Evolutionary conservation across 352 stramenopile genomes (phyloP), one percentile per base, ranked within the genome.

Genomic region (Globisporangium spinosum): DNA sequence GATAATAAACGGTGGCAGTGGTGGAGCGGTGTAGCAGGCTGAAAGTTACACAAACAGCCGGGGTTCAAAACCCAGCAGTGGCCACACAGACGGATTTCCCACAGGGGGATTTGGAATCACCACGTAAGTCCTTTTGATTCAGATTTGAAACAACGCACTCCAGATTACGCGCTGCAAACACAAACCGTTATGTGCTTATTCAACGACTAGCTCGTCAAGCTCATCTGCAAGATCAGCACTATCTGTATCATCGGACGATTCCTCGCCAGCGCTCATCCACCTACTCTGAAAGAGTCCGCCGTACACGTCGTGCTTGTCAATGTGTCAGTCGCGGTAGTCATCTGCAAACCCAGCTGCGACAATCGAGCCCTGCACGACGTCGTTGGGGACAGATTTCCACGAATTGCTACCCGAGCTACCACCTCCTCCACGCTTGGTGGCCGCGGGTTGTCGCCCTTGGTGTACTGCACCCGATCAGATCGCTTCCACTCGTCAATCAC

Each of bases 271-370:
- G 22, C 51, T 57, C 51, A 57, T 10, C 23, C 51, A 57, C 51
- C 22, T 34, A 34, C 51, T 34, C 22, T 57, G 51, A 34, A 57
- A 34, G 6, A 34, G 51, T 8, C 53, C 53, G 12, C 47, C 57
- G n/a, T 67, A 70, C 23, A 73, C 68, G 47, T 70, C 63, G 63
- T 70, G 68, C 22, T 66, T 70, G 29, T 27, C 23, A 55, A 73
- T 73, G 25, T 70, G 57, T 63, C 68, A 73, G 55, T 66, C 51
- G 3, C 17, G 34, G 23, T 54, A 45, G 49, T 67, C 51, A 20
- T 55, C n/a, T 27, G 22, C n/a, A 47, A 73, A 73, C 2, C 62
- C 63, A 53, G 35, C 40, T 54, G 34, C 27, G 38, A 15, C 22
- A 45, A 70, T 59, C 13, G 22, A 61, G 53, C 38, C 34, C 68